Conservation (phyloP, 208 protist species). For the Crithidia thermophila region DNA sequence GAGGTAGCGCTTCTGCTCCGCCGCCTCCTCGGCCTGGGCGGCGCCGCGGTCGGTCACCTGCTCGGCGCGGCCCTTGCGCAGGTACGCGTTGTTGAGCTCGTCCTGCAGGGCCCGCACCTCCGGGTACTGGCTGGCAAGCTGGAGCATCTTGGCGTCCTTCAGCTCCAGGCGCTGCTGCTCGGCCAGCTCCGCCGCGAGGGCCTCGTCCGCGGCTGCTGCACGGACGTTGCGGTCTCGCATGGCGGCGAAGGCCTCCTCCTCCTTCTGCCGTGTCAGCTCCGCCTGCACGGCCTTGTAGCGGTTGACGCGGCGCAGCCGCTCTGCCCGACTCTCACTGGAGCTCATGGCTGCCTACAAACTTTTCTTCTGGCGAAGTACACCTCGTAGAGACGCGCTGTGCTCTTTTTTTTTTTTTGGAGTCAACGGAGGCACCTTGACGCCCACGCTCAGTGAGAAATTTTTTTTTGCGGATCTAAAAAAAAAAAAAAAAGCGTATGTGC, state of each 20-base stretch:
- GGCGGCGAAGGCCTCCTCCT: conserved; percentile 69
- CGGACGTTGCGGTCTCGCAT: conserved; percentile 50
- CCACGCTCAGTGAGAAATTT: too few species aligned
- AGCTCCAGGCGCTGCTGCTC: conserved; percentile 75
- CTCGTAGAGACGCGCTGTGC: too few species aligned
- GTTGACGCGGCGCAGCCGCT: conserved; percentile 85
- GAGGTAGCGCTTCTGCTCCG: conserved; percentile 73
- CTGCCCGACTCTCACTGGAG: conserved; percentile 57
- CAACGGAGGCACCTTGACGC: too few species aligned
- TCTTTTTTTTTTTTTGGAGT: not conserved
- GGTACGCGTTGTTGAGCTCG: conserved; percentile 74
- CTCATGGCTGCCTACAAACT: conserved; percentile 36
- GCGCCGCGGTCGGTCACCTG: conserved; percentile 63
- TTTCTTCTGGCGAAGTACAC: too few species aligned
- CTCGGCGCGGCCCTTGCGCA: conserved; percentile 76
- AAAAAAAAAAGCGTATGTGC: too few species aligned
- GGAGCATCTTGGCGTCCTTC: conserved; percentile 89
- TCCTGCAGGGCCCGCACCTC: conserved; percentile 82
- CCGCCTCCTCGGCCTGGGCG: conserved; percentile 39
- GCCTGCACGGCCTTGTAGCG: conserved; percentile 87
- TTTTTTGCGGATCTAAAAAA: too few species aligned
- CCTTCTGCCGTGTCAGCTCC: conserved; percentile 74
- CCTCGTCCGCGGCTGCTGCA: conserved; percentile 65
- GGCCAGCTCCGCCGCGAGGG: conserved; percentile 76
- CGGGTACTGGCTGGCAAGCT: conserved; percentile 75